These are phyloP conservation scores for Rutstroemia sydowiana DNA, from an alignment of 2,329 filamentous ascomycete species.

Conservation along the genomic window DNA sequence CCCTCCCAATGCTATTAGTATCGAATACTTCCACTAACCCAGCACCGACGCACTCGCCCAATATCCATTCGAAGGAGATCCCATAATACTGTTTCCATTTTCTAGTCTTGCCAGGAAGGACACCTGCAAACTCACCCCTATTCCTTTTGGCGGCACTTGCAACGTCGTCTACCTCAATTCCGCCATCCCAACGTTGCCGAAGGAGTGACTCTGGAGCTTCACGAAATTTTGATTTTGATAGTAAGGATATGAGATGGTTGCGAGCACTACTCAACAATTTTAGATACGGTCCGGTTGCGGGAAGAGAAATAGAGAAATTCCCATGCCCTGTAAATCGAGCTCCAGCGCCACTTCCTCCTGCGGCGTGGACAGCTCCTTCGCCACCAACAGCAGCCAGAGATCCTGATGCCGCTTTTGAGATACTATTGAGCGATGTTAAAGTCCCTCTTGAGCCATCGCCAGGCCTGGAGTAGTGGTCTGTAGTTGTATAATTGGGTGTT, in stretches of 20 bases:
- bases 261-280: conserved; percentile 57
- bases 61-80: conserved; percentile 61
- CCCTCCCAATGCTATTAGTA: conserved; percentile 65
- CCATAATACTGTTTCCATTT: conserved; percentile 68
- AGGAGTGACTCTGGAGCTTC: conserved; percentile 57
- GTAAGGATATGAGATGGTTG: conserved; percentile 51
- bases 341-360: conserved; percentile 43
- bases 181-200: conserved; percentile 64
- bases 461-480: conserved; percentile 36
- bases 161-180: conserved; percentile 41
- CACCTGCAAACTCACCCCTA: conserved; percentile 48
- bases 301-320: conserved; percentile 52
- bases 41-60: conserved; percentile 63
- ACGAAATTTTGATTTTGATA: conserved; percentile 51
- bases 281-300: conserved; percentile 59
- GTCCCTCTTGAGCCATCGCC: conserved; percentile 37
- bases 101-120: conserved; percentile 53
- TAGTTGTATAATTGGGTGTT: conserved; percentile 32
- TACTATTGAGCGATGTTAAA: conserved; percentile 52
- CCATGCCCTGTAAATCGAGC: conserved; percentile 19
- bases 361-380: conserved; percentile 53
- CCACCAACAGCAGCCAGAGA: conserved; percentile 64
- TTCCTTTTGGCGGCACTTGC: conserved; percentile 41
- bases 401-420: conserved; percentile 60
- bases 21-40: conserved; percentile 69